These are phyloP conservation scores for Marchantia polymorpha DNA, from an alignment of 225 moss, liverwort and hornwort genomes.

Conservation along the genomic window DNA sequence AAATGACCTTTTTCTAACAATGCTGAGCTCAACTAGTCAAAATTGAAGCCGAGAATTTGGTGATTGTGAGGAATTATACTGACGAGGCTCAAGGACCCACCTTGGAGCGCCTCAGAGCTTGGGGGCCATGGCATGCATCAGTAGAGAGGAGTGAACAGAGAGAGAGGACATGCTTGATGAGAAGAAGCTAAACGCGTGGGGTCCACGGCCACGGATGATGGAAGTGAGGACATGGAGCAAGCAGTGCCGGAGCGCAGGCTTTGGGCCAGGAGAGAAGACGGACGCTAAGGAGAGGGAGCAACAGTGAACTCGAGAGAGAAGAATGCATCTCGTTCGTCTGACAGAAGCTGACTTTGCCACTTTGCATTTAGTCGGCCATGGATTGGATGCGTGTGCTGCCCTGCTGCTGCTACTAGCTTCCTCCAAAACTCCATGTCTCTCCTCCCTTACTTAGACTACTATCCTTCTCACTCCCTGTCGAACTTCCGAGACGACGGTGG, in stretches of 20 bases:
- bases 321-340: background rate
- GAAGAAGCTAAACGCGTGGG: constrained; percentile 10
- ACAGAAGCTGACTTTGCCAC: background rate
- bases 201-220: background rate
- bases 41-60: too few relatives aligned
- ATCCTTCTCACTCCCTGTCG: constrained; percentile 18
- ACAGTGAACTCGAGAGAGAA: constrained; percentile 3
- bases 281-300: background rate
- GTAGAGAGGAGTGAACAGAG: background rate
- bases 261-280: background rate
- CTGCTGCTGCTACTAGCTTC: constrained; percentile 16
- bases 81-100: background rate
- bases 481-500: constrained; percentile 15
- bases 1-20: too few relatives aligned
- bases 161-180: background rate
- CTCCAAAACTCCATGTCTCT: constrained; percentile 38
- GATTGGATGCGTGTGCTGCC: constrained; percentile 25
- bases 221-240: constrained; percentile 14
- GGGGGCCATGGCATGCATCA: background rate
- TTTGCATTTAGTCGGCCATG: constrained; percentile 23
- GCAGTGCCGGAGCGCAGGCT: constrained; percentile 18
- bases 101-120: background rate
- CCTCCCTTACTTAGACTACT: constrained; percentile 36
- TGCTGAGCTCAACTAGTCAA: too few relatives aligned
- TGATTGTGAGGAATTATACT: background rate